Percentiles rank a stretch among this genome's conserved stretches.
These are phyloP conservation scores for Phytophthora sp. DNA, from an alignment of 352 stramenopile species.

Conservation along the genomic window DNA sequence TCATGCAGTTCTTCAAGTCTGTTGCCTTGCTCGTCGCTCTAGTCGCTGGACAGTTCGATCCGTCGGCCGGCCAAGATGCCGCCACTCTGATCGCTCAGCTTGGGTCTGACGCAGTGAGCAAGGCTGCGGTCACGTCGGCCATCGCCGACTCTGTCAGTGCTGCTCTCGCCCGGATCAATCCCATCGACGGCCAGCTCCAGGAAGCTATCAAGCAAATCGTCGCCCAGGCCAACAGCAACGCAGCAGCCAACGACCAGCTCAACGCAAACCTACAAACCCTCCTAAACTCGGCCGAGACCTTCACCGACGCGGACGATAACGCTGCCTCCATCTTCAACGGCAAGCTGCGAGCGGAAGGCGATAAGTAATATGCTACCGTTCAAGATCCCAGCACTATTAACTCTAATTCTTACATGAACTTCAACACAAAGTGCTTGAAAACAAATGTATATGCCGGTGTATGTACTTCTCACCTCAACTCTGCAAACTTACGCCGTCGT, in stretches of 20 bases:
- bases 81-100: conserved; percentile 13
- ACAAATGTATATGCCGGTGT: conserved; percentile 41
- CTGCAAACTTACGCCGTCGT: conserved; percentile 37
- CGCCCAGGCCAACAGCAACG: conserved; percentile 3
- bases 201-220: conserved; percentile 13
- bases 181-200: neutral
- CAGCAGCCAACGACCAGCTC: conserved; percentile 18
- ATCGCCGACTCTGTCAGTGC: conserved; percentile 17
- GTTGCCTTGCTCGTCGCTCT: conserved; percentile 12
- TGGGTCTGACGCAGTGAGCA: conserved; percentile 6
- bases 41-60: conserved; percentile 2
- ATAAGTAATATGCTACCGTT: conserved; percentile 4
- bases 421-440: conserved; percentile 14
- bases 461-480: conserved; percentile 18
- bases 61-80: conserved; percentile 8
- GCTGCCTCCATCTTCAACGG: conserved; percentile 20
- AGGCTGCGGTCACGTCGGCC: conserved; percentile 11
- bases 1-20: conserved; percentile 16
- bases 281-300: conserved; percentile 6
- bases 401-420: no score
- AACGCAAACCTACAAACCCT: conserved; percentile 25
- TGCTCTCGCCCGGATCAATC: conserved; percentile 6
- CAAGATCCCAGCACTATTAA: neutral
- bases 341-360: conserved; percentile 16
- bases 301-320: conserved; percentile 15